Evolutionary conservation across 192 early-diverging fungal species (phyloP).

Genomic region (Geranomyces michiganensis): DNA sequence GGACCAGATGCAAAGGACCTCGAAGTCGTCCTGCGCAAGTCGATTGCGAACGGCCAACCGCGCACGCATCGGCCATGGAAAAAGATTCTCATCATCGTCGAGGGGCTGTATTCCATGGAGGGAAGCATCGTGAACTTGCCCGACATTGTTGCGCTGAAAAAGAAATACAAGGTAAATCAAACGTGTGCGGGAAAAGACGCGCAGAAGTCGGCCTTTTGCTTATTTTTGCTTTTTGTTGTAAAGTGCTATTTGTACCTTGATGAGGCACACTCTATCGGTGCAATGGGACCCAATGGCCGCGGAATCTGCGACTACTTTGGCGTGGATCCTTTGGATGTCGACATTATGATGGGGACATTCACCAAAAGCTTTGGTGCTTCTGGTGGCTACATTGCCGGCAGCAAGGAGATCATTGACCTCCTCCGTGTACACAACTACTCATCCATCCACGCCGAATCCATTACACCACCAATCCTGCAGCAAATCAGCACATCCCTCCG

Average conservation of each 20-base stretch:
- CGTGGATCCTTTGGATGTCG: slow-evolving; percentile 85
- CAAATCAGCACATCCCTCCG: slow-evolving; percentile 88
- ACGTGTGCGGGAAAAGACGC: not conserved
- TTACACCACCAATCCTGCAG: slow-evolving; percentile 81
- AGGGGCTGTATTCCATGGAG: slow-evolving; percentile 98
- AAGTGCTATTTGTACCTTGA: slow-evolving; percentile 94
- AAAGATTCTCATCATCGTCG: slow-evolving; percentile 96
- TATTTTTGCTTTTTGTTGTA: no score
- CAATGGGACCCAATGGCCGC: slow-evolving; percentile 89
- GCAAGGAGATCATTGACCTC: slow-evolving; percentile 74
- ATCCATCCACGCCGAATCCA: slow-evolving; percentile 87
- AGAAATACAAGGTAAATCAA: slow-evolving; percentile 81
- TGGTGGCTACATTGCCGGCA: slow-evolving; percentile 90
- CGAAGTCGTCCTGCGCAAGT: slow-evolving; percentile 77
- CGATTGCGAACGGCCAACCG: slow-evolving; percentile 94
- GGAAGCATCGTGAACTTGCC: slow-evolving; percentile 89
- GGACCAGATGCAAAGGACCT: slow-evolving; percentile 76
- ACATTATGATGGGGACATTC: slow-evolving; percentile 97
- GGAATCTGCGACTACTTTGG: slow-evolving; percentile 97
- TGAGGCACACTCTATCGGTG: slow-evolving; percentile 97
- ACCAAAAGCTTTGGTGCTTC: slow-evolving; percentile 98
- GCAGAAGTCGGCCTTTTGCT: not conserved
- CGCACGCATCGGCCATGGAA: slow-evolving; percentile 98
- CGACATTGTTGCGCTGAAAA: slow-evolving; percentile 83
- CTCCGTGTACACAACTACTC: slow-evolving; percentile 79